phyloP scores from a whole-genome alignment of 495 filamentous ascomycete genomes.

The Penicillium crystallinum region DNA sequence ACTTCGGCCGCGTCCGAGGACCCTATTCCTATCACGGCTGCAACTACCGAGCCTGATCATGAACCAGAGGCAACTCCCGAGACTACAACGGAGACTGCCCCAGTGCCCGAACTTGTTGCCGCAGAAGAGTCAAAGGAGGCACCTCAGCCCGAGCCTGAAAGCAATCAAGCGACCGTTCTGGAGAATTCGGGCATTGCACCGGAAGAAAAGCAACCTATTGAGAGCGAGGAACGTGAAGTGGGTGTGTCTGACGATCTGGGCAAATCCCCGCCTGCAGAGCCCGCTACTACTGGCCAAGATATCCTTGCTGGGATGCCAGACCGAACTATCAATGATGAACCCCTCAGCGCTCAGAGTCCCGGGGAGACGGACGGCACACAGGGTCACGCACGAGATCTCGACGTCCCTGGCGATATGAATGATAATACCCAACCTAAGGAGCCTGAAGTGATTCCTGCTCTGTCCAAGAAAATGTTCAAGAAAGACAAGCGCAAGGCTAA shows the following conservation, averaged over 20 bases:
- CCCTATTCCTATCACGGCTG: background rate
- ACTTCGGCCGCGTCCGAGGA: background rate
- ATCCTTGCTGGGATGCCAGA: background rate
- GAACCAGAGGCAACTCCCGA: background rate
- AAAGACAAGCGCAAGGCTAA: constrained; percentile 39
- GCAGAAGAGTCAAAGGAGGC: background rate
- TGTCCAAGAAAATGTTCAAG: constrained; percentile 31
- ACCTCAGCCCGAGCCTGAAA: constrained; percentile 4
- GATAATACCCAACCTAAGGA: constrained; percentile 3
- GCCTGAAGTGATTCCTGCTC: constrained; percentile 1
- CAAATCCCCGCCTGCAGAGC: background rate
- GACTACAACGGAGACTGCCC: background rate
- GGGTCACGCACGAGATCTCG: background rate
- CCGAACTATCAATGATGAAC: background rate
- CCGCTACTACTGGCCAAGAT: background rate
- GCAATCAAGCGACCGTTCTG: background rate
- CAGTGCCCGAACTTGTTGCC: background rate
- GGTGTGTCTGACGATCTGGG: constrained; percentile 14
- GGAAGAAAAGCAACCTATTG: background rate
- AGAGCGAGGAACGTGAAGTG: background rate
- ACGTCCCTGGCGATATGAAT: constrained; percentile 2
- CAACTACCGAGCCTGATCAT: background rate
- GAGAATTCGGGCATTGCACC: background rate
- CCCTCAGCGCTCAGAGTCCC: background rate
- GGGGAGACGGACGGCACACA: background rate